phyloP scores from a whole-genome alignment of 2,329 filamentous ascomycete species.

The Aspergillus persii region DNA sequence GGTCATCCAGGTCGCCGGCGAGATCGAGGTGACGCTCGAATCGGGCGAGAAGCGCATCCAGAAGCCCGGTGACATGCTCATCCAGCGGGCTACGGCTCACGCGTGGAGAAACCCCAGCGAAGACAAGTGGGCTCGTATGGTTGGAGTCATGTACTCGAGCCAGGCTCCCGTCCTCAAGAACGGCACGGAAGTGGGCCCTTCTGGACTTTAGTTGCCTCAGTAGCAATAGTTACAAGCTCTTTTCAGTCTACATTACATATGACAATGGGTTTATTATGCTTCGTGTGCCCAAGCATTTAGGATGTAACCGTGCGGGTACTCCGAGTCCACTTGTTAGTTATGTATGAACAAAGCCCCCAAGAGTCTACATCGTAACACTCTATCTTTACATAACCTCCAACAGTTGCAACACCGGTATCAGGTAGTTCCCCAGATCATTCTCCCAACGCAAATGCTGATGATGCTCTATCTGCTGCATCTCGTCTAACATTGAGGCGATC shows the following conservation, averaged over 20 bases:
- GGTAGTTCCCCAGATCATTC: constrained; percentile 1
- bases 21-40: constrained; percentile 8
- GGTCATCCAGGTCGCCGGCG: constrained; percentile 7
- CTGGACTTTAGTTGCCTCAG: constrained; percentile 1
- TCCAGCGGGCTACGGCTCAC: constrained; percentile 7
- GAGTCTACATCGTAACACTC: not conserved
- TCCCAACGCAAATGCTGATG: constrained; percentile 3
- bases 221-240: not conserved
- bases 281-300: not conserved
- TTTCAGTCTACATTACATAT: not conserved
- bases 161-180: constrained; percentile 1
- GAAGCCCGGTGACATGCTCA: constrained; percentile 6
- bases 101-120: constrained; percentile 7
- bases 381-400: constrained; percentile 2
- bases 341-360: not conserved
- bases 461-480: constrained; percentile 6
- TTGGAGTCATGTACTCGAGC: constrained; percentile 6
- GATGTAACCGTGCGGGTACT: not conserved
- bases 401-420: constrained; percentile 6
- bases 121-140: constrained; percentile 4
- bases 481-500: constrained; percentile 2
- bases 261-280: not conserved
- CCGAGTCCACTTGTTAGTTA: not conserved
- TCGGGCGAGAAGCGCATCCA: constrained; percentile 6
- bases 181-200: constrained; percentile 1